These are phyloP conservation scores for Rhodocollybia butyracea DNA, from an alignment of 768 basidiomycete genomes.

Conservation along the genomic window DNA sequence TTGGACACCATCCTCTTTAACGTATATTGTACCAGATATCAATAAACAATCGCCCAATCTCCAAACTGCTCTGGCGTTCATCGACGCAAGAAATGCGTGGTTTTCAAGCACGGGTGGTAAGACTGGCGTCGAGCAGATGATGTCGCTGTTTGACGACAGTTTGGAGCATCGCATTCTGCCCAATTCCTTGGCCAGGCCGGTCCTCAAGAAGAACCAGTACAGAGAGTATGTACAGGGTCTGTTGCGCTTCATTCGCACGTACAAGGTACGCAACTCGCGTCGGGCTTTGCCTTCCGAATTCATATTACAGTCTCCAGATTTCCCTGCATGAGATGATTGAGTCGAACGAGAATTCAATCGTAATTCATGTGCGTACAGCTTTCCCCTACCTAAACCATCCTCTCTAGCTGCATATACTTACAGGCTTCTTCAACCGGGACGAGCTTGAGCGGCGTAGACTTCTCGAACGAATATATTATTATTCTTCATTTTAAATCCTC, in stretches of 20 bases:
- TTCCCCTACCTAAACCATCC: background rate
- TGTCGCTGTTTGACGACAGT: constrained; percentile 27
- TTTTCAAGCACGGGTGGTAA: constrained; percentile 2
- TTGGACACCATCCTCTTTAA: constrained; percentile 7
- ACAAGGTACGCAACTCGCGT: constrained; percentile 25
- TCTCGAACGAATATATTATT: constrained; percentile 16
- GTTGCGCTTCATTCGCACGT: constrained; percentile 22
- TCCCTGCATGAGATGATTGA: constrained; percentile 31
- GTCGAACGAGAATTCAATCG: constrained; percentile 24
- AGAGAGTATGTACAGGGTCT: constrained; percentile 26
- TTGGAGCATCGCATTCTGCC: constrained; percentile 36
- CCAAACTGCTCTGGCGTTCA: constrained; percentile 29
- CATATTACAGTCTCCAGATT: constrained; percentile 14
- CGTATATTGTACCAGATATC: constrained; percentile 24
- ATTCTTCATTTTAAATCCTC: constrained; percentile 18
- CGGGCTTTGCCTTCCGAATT: no score
- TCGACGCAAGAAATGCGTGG: constrained; percentile 28
- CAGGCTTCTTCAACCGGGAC: constrained; percentile 24
- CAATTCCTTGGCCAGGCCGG: constrained; percentile 28
- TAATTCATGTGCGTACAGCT: constrained; percentile 23
- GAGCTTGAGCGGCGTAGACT: constrained; percentile 19
- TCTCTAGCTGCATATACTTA: background rate
- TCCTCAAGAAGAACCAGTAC: constrained; percentile 32
- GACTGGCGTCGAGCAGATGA: constrained; percentile 20
- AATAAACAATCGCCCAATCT: constrained; percentile 31